A percentile compares a stretch with the other conserved stretches of the same genome.
Conservation (phyloP, 1,139 yeast genomes). For the Pneumocystis sp. region DNA sequence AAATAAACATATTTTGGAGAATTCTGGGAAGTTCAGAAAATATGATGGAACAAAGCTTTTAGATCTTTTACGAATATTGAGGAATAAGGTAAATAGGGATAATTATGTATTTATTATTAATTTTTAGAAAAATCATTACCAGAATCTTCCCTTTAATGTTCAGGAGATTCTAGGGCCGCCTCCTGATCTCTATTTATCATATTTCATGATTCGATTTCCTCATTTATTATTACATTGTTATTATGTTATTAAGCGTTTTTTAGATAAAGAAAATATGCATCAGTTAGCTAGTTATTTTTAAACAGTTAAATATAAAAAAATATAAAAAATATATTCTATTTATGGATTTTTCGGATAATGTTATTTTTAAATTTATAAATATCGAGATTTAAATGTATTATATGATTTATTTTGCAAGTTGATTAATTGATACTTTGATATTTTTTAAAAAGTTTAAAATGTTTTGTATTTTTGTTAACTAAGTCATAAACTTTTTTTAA, state of each 20-base stretch:
- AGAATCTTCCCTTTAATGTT: conserved; percentile 57
- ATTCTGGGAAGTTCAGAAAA: conserved; percentile 79
- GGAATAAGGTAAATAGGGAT: conserved; percentile 46
- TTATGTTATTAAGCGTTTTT: conserved; percentile 32
- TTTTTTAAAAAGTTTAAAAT: not conserved
- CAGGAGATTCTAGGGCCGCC: conserved; percentile 53
- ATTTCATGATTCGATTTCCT: conserved; percentile 65
- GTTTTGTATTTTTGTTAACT: not conserved
- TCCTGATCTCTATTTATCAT: conserved; percentile 70
- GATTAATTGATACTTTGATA: not conserved
- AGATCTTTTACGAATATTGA: conserved; percentile 74
- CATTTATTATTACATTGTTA: conserved; percentile 61
- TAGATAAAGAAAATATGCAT: conserved; percentile 32
- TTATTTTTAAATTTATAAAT: not conserved
- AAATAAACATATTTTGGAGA: conserved; percentile 56
- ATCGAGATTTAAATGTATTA: not conserved
- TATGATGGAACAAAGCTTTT: conserved; percentile 63
- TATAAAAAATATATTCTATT: not conserved
- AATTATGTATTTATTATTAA: conserved; percentile 27
- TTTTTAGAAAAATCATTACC: conserved; percentile 40
- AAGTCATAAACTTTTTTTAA: not conserved
- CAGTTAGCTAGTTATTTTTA: conserved; percentile 38
- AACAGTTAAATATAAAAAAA: not conserved
- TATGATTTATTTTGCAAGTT: too few species aligned
- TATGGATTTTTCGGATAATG: conserved; percentile 1